Base-by-base conservation (phyloP, 2,329 filamentous ascomycete species). In the Diaporthe eres region DNA sequence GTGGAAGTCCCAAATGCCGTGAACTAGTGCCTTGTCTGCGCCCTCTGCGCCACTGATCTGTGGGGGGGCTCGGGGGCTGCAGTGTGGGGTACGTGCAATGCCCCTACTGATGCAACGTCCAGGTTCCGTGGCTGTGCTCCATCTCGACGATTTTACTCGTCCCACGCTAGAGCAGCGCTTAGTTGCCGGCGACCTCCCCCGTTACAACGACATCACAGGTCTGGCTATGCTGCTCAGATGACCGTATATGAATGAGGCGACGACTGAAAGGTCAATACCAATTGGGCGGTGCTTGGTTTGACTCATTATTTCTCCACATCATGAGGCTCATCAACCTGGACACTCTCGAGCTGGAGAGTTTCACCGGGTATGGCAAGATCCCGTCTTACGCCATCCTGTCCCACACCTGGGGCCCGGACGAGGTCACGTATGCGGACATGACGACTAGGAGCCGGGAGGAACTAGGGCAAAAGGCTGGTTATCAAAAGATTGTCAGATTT, bases 281-380 rank as follows among this genome's bases (percentile, higher is more conserved):
- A 67, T 67, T 67, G 47, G 34, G 28, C 47, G 15, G 47, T 68
- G 65, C 47, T 34, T 53, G 47, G 47, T 9, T 25, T 28, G 65
- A 28, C 47, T 39, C 65, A 34, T 12, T 39, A 2, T 9, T 9
- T 53, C 47, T n/a, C 65, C 65, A 68, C 65, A 53, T 39, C 31
- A 73, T 73, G 71, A 73, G 71, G 58, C 58, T 73, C 39, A 63
- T 73, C 57, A 67, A 73, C 37, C 37, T 67, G 17, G 25, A 73
- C 4, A 67, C 58, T 53, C 71, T 73, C 71, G 19, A 34, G 44
- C 60, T 73, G 39, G 71, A 73, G 58, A 60, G 47, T 53, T 73
- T 73, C 57, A 53, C 39, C 9, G 71, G 58, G 9, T 65, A 73
- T 22, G 57, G 68, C 53, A 72, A 73, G 31, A 60, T 73, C 10